These are phyloP conservation scores for Hypsizygus ulmarius DNA, from an alignment of 1,284 basidiomycete species.

Conservation along the genomic window DNA sequence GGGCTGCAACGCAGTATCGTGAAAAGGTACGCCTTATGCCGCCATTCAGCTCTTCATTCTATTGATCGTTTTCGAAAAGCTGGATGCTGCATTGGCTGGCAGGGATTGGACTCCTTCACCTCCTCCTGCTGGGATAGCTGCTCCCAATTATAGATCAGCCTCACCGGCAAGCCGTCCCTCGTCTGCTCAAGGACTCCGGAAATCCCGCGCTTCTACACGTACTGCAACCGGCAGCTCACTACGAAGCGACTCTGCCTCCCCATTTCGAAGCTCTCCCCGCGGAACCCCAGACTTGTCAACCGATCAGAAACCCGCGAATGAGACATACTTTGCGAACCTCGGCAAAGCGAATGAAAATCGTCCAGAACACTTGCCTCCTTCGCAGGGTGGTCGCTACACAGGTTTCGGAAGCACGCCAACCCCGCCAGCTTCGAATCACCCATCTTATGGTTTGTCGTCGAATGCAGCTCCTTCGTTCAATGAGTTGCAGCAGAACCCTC, in stretches of 20 bases:
- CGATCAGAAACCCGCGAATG: conserved; percentile 73
- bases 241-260: conserved; percentile 55
- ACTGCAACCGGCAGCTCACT: conserved; percentile 42
- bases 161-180: conserved; percentile 53
- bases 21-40: conserved; percentile 66
- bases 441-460: conserved; percentile 67
- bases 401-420: conserved; percentile 79
- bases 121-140: conserved; percentile 47
- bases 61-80: conserved; percentile 38
- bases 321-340: conserved; percentile 70
- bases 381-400: conserved; percentile 81
- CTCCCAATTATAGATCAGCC: conserved; percentile 36
- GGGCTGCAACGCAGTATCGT: conserved; percentile 89
- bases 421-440: conserved; percentile 47
- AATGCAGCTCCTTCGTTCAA: conserved; percentile 63
- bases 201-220: conserved; percentile 67
- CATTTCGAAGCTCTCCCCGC: conserved; percentile 47
- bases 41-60: conserved; percentile 8
- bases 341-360: conserved; percentile 72
- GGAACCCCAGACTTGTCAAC: conserved; percentile 39
- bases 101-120: conserved; percentile 69
- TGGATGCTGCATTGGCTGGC: conserved; percentile 68
- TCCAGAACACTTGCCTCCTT: conserved; percentile 72
- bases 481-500: conserved; percentile 80
- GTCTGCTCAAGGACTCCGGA: conserved; percentile 72